These are phyloP conservation scores for Cyanidiococcus yangmingshanensis DNA, from an alignment of 23 red algal species.

Conservation along the genomic window DNA sequence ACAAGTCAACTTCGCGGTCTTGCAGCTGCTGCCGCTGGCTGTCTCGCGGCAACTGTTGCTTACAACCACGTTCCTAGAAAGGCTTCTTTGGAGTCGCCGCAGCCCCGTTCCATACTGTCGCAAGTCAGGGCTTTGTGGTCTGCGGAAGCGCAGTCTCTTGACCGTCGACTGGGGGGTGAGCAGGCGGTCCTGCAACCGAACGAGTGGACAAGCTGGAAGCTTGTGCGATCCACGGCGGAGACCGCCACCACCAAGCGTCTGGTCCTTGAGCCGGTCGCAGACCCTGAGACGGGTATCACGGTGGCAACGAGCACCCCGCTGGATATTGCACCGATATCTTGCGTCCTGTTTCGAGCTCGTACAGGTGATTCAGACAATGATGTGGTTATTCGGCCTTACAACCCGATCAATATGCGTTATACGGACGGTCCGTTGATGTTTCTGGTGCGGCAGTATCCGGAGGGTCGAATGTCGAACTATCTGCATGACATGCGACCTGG, in stretches of 20 bases:
- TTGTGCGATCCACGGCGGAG: background rate
- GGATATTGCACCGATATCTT: conserved; percentile 10
- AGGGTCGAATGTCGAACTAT: conserved; percentile 2
- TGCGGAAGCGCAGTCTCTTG: conserved; percentile 5
- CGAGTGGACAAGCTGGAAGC: conserved; percentile 10
- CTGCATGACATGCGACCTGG: conserved; percentile 24
- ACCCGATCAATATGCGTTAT: conserved; percentile 18
- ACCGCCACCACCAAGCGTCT: background rate
- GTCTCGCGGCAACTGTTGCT: too few species aligned
- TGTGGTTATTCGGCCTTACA: conserved; percentile 23
- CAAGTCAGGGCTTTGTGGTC: too few species aligned
- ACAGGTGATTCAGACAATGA: background rate
- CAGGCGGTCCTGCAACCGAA: background rate
- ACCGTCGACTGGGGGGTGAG: background rate
- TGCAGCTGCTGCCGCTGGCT: too few species aligned
- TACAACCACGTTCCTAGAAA: too few species aligned
- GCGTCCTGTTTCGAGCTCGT: background rate
- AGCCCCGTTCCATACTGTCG: too few species aligned
- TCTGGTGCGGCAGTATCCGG: conserved; percentile 24
- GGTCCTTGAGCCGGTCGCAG: background rate
- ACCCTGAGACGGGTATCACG: background rate
- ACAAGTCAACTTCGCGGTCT: too few species aligned
- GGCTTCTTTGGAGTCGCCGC: too few species aligned
- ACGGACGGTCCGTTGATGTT: conserved; percentile 17
- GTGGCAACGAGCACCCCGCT: conserved; percentile 5